These are phyloP conservation scores for Jatropha multifida DNA, from an alignment of 441 rosid genomes.

Conservation along the genomic window DNA sequence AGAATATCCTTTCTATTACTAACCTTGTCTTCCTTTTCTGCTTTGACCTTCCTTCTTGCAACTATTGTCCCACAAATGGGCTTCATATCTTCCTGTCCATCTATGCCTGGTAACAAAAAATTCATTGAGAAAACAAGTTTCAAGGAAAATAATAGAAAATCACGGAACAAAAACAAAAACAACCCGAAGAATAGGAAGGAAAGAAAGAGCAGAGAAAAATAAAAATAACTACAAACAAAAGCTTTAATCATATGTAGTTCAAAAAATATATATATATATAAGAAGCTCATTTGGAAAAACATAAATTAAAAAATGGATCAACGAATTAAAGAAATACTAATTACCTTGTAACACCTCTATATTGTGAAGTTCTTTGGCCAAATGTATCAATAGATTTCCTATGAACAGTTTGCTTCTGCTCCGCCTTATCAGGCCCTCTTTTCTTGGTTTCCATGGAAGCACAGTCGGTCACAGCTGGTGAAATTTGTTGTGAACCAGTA, in stretches of 20 bases:
- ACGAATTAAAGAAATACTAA: background rate
- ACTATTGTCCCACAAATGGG: constrained; percentile 98
- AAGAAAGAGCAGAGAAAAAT: too few relatives aligned
- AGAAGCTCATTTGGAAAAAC: background rate
- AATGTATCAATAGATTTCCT: constrained; percentile 97
- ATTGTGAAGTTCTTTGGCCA: constrained; percentile 98
- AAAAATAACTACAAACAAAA: too few relatives aligned
- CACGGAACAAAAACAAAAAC: too few relatives aligned
- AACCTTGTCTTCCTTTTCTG: constrained; percentile 98
- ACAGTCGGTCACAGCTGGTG: constrained; percentile 45
- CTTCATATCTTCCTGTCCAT: constrained; percentile 99
- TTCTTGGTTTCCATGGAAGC: constrained; percentile 64
- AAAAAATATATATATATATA: too few relatives aligned
- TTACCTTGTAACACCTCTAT: constrained; percentile 96
- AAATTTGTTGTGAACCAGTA: constrained; percentile 60
- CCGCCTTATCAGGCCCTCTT: constrained; percentile 67
- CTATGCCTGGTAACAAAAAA: constrained; percentile 60
- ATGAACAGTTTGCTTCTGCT: constrained; percentile 78
- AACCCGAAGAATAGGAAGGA: too few relatives aligned
- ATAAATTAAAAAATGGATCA: background rate
- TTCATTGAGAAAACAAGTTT: background rate
- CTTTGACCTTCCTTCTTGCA: constrained; percentile 99
- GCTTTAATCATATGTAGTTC: too few relatives aligned
- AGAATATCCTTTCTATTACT: constrained; percentile 6
- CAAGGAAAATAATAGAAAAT: background rate